These are phyloP conservation scores for Penicillium sp. DNA, from an alignment of 2,329 filamentous ascomycete species.

Conservation along the genomic window DNA sequence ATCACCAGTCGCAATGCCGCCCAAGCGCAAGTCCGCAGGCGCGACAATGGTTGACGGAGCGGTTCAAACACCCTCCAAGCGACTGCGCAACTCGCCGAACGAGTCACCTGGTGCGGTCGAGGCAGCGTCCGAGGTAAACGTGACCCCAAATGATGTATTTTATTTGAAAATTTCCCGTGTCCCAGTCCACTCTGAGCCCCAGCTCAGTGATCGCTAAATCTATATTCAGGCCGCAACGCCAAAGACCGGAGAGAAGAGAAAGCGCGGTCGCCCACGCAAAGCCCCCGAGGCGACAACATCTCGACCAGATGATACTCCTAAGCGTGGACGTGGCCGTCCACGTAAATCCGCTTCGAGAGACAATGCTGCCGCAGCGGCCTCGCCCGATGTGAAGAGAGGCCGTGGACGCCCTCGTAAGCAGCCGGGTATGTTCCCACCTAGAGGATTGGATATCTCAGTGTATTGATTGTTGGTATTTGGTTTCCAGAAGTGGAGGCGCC, in stretches of 20 bases:
- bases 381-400: slow-evolving; percentile 15
- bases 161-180: slow-evolving; percentile 5
- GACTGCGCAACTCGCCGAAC: slow-evolving; percentile 13
- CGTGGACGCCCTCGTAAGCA: slow-evolving; percentile 20
- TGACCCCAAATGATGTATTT: slow-evolving; percentile 12
- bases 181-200: slow-evolving; percentile 2
- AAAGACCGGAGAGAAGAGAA: slow-evolving; percentile 29
- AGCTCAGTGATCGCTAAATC: not conserved
- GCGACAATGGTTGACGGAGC: slow-evolving; percentile 18
- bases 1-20: slow-evolving; percentile 6
- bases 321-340: slow-evolving; percentile 33
- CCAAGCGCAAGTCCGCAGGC: slow-evolving; percentile 29
- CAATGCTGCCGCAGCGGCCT: slow-evolving; percentile 8
- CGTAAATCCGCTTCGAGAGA: slow-evolving; percentile 23
- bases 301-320: slow-evolving; percentile 26
- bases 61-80: slow-evolving; percentile 22
- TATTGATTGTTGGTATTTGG: not conserved
- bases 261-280: slow-evolving; percentile 35
- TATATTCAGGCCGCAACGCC: slow-evolving; percentile 8
- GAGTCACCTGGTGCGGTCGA: not conserved
- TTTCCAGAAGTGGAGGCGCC: slow-evolving; percentile 6
- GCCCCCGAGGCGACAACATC: slow-evolving; percentile 24
- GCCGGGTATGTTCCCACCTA: slow-evolving; percentile 6
- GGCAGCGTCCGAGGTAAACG: slow-evolving; percentile 12
- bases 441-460: not conserved